Percentiles rank a stretch among this genome's conserved stretches.
These are phyloP conservation scores for Termitomyces sp. DNA, from an alignment of 768 basidiomycete genomes.

Conservation along the genomic window DNA sequence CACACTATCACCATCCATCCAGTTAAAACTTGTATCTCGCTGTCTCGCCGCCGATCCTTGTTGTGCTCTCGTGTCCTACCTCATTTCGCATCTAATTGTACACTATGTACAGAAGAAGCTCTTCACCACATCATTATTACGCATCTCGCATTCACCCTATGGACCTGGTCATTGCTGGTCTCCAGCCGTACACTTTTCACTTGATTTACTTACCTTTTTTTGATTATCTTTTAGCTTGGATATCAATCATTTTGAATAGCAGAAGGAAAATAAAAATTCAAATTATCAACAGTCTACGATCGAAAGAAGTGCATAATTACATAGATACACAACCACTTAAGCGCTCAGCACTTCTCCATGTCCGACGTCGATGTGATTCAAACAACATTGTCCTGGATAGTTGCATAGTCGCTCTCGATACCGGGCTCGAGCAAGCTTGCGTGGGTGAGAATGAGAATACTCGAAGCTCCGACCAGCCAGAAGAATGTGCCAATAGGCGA, in stretches of 20 bases:
- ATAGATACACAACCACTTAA: constrained; percentile 1
- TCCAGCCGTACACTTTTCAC: not conserved
- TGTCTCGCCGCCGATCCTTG: constrained; percentile 1
- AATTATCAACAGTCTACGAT: constrained; percentile 1
- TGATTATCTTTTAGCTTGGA: not conserved
- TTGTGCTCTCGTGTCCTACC: constrained; percentile 11
- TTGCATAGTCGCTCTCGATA: constrained; percentile 88
- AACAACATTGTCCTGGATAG: constrained; percentile 64
- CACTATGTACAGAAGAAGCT: constrained; percentile 11
- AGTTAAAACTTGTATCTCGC: not conserved
- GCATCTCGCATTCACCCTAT: not conserved
- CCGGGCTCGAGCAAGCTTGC: constrained; percentile 91
- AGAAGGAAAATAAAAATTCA: constrained; percentile 5
- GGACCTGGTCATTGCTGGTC: constrained; percentile 3
- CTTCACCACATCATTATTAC: not conserved
- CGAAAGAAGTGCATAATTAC: not conserved
- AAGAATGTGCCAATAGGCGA: constrained; percentile 83
- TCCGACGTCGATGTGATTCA: not conserved
- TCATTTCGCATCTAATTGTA: constrained; percentile 12
- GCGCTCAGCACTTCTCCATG: too few species aligned
- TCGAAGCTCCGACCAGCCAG: constrained; percentile 90
- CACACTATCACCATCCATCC: not conserved
- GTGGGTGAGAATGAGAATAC: constrained; percentile 81
- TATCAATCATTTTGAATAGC: not conserved
- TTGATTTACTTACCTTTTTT: not conserved